Percentiles rank a stretch among this genome's conserved stretches.
These are phyloP conservation scores for Deinandra increscens DNA, from an alignment of 129 eudicot genomes.

Conservation along the genomic window DNA sequence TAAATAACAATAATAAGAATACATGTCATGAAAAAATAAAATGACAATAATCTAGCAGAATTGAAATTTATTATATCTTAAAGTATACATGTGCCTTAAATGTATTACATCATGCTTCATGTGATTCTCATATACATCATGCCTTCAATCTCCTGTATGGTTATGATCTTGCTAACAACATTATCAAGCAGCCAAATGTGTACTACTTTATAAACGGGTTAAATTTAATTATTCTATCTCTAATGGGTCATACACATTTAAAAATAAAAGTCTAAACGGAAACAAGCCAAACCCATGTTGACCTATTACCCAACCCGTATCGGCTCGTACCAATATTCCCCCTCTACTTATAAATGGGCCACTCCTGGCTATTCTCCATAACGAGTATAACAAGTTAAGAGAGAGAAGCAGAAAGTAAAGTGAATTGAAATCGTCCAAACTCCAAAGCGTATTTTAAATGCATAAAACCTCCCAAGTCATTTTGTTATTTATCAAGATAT, in stretches of 20 bases:
- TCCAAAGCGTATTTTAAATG: too few species aligned
- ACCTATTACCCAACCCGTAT: background rate
- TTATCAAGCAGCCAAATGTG: background rate
- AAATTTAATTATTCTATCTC: background rate
- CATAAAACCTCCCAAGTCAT: too few species aligned
- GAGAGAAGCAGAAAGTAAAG: too few species aligned
- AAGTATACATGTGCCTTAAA: background rate
- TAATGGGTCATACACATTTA: background rate
- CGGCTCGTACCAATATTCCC: background rate
- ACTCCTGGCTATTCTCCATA: too few species aligned
- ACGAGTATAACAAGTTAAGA: too few species aligned
- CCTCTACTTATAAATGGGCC: too few species aligned
- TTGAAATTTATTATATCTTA: background rate
- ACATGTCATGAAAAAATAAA: background rate
- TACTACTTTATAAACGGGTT: background rate
- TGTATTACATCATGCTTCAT: background rate
- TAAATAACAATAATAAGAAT: background rate
- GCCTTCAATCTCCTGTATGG: constrained; percentile 4
- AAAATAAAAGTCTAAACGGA: background rate
- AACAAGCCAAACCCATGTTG: background rate
- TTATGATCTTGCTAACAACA: background rate
- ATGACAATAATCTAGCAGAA: background rate
- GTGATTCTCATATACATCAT: background rate
- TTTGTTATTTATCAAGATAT: too few species aligned
- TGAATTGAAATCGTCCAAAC: too few species aligned